phyloP scores from a whole-genome alignment of 2,329 filamentous ascomycete genomes.

The Aspergillus sp. region DNA sequence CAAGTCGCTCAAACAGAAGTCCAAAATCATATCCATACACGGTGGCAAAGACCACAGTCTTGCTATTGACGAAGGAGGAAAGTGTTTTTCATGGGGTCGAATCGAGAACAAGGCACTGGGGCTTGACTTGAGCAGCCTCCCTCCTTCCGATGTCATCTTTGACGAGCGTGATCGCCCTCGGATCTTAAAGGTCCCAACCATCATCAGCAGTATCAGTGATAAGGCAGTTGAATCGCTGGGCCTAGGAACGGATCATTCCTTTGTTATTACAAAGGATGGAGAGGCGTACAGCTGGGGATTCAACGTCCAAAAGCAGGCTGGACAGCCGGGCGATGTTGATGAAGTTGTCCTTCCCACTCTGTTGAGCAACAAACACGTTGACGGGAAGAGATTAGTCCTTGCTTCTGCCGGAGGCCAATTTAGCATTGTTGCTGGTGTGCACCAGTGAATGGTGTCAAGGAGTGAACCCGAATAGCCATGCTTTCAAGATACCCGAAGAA shows the following conservation, averaged over 20 bases:
- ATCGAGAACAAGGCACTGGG: constrained; percentile 24
- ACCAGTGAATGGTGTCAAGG: neutral
- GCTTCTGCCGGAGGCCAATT: constrained; percentile 77
- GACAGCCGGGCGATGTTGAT: constrained; percentile 31
- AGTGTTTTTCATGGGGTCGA: constrained; percentile 23
- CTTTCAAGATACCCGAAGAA: too few species aligned
- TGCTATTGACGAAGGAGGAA: constrained; percentile 14
- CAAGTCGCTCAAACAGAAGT: constrained; percentile 5
- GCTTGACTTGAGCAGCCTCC: constrained; percentile 9
- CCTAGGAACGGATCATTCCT: constrained; percentile 63
- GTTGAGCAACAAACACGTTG: constrained; percentile 70
- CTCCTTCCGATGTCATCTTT: constrained; percentile 10
- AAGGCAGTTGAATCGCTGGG: constrained; percentile 5
- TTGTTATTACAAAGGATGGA: constrained; percentile 65
- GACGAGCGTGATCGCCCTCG: constrained; percentile 13
- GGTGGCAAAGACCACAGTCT: constrained; percentile 26
- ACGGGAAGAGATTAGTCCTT: constrained; percentile 66
- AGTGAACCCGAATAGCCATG: neutral
- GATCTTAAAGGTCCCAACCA: constrained; percentile 17
- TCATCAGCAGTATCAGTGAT: constrained; percentile 2
- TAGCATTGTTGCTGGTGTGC: constrained; percentile 17
- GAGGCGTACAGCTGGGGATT: constrained; percentile 75
- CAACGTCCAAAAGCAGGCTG: constrained; percentile 78
- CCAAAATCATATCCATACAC: constrained; percentile 8
- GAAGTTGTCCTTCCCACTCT: constrained; percentile 69